Evolutionary conservation across 106 monocot species (phyloP).

Genomic region (Acorus gramineus): DNA sequence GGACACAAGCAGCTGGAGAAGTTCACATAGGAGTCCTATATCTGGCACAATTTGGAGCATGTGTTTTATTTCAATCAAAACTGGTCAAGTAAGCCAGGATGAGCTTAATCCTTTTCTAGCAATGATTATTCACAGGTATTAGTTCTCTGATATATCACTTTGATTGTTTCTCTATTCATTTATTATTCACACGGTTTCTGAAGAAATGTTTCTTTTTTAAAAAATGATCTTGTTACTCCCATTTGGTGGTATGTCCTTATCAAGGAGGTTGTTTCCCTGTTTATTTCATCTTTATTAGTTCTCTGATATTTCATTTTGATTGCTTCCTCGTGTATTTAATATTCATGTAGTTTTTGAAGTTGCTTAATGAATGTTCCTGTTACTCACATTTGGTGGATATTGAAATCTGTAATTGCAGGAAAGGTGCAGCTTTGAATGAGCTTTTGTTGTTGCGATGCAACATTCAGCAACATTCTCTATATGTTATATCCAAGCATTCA

Average conservation of each 20-base stretch:
- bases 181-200: neutral
- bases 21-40: conserved; percentile 10
- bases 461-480: conserved; percentile 16
- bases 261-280: too few species aligned
- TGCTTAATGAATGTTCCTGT: too few species aligned
- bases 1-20: conserved; percentile 13
- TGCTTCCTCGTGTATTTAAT: neutral
- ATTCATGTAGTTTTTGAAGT: neutral
- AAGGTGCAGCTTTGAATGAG: conserved; percentile 44
- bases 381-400: too few species aligned
- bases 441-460: conserved; percentile 64
- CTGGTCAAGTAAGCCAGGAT: conserved; percentile 19
- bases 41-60: conserved; percentile 97
- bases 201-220: too few species aligned
- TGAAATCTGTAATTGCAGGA: conserved; percentile 39
- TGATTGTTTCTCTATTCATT: conserved; percentile 1
- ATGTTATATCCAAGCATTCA: conserved; percentile 41
- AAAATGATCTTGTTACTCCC: too few species aligned
- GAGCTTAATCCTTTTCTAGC: conserved; percentile 52
- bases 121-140: conserved; percentile 69
- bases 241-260: too few species aligned
- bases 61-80: conserved; percentile 67
- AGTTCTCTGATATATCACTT: conserved; percentile 7
- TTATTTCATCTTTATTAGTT: conserved; percentile 48
- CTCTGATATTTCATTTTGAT: conserved; percentile 3